Conservation (phyloP, 1,284 basidiomycete genomes). For the Puccinia horiana region DNA sequence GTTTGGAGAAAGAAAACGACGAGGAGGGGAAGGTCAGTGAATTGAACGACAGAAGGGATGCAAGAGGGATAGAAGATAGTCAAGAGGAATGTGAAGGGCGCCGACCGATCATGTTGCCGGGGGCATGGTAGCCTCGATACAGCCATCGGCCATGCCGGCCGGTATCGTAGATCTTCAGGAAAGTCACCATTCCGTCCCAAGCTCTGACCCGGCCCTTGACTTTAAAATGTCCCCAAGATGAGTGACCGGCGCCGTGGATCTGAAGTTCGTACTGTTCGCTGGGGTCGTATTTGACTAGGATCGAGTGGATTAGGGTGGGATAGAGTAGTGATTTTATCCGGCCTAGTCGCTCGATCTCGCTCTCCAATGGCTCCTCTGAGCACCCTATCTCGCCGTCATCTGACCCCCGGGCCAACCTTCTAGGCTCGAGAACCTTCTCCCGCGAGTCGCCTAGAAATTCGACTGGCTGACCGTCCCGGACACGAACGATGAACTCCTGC, state of each 20-base stretch:
- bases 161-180: conserved; percentile 56
- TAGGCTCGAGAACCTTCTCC: conserved; percentile 43
- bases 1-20: background rate
- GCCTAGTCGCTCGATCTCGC: conserved; percentile 23
- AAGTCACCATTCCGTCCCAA: conserved; percentile 57
- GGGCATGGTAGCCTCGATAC: conserved; percentile 56
- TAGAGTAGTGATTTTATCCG: conserved; percentile 6
- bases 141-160: conserved; percentile 54
- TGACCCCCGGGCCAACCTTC: background rate
- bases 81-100: conserved; percentile 50
- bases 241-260: conserved; percentile 53
- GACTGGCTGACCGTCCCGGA: conserved; percentile 35
- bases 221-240: conserved; percentile 57
- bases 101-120: conserved; percentile 54
- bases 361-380: background rate
- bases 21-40: conserved; percentile 51
- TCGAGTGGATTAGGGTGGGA: background rate
- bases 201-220: conserved; percentile 55
- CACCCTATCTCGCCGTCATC: background rate
- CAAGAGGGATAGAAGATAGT: conserved; percentile 55
- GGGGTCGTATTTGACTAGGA: background rate
- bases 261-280: conserved; percentile 17
- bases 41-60: conserved; percentile 54
- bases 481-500: conserved; percentile 53
- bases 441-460: conserved; percentile 50